Evolutionary conservation across 148 eudicot species (phyloP).

Genomic region (Selenicereus undatus): DNA sequence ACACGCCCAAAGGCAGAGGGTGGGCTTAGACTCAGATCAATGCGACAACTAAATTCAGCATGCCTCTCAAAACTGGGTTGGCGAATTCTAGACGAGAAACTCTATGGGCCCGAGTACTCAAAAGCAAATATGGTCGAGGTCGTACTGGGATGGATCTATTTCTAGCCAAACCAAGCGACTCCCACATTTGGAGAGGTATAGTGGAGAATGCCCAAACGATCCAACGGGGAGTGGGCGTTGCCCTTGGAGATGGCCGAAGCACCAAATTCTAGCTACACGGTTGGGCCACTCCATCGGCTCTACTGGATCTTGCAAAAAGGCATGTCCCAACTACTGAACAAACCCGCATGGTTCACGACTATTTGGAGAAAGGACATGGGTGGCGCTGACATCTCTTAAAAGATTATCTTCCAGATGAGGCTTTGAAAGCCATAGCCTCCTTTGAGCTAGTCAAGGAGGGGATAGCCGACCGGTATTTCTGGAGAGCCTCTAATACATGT

Average conservation of each 20-base stretch:
- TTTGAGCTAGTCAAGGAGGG: no score
- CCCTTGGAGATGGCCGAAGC: background rate
- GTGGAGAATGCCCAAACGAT: background rate
- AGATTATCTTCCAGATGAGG: no score
- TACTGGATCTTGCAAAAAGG: background rate
- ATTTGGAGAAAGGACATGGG: background rate
- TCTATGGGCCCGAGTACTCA: background rate
- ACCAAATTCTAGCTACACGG: background rate
- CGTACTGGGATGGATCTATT: background rate
- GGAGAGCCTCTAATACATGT: no score
- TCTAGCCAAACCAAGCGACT: background rate
- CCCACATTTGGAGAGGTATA: background rate
- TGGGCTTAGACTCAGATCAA: background rate
- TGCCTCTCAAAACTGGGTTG: background rate
- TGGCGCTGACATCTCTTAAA: background rate
- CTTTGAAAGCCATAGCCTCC: no score
- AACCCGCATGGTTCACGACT: background rate
- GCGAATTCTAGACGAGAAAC: background rate
- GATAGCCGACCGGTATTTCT: no score
- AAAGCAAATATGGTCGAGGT: background rate
- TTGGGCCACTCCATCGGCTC: background rate
- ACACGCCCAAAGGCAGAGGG: background rate
- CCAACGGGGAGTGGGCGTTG: background rate
- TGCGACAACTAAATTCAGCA: background rate
- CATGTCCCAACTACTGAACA: background rate